Conservation (phyloP, 805 yeast species). For the Wickerhamomyces bovis region DNA sequence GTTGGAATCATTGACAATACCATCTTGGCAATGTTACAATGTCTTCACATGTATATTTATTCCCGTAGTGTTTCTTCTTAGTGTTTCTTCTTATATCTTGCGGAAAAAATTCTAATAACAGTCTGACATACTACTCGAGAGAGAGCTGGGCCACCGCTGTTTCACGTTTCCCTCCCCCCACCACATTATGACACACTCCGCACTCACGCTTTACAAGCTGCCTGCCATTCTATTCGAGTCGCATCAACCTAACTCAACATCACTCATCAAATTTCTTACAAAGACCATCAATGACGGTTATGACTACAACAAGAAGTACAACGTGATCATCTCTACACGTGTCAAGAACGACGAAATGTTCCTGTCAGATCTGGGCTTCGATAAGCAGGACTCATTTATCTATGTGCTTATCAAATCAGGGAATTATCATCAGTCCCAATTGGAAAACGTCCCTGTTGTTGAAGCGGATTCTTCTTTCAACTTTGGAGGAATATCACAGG, state of each 20-base stretch:
- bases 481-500: neutral
- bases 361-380: constrained; percentile 15
- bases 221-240: neutral
- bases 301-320: constrained; percentile 11
- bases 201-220: neutral
- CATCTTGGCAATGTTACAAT: no score
- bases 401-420: constrained; percentile 7
- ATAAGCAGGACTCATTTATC: constrained; percentile 13
- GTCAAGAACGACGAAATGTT: constrained; percentile 13
- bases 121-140: no score
- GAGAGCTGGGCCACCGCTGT: no score
- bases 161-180: neutral
- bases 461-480: neutral
- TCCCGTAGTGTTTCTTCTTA: no score
- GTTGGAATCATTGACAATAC: no score
- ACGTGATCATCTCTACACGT: constrained; percentile 15
- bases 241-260: neutral
- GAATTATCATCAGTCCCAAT: neutral
- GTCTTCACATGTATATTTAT: no score
- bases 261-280: constrained; percentile 11
- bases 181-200: neutral
- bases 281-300: constrained; percentile 16
- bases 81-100: no score
- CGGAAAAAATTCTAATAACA: no score
- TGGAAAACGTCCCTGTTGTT: neutral